phyloP scores from a whole-genome alignment of 1,139 yeast species.

The Wickerhamomyces sp. region DNA sequence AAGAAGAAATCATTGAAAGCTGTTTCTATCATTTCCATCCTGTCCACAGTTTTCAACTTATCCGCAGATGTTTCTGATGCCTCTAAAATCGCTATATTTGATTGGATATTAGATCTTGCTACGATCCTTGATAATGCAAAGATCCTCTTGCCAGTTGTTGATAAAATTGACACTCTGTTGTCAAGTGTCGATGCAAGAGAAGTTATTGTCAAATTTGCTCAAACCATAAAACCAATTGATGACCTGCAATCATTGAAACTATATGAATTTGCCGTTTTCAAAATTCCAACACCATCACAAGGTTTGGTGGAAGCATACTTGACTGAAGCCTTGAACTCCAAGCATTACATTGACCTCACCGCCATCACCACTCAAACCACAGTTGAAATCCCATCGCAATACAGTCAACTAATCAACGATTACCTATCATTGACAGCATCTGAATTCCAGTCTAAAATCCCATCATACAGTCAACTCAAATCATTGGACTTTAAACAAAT shows the following conservation, averaged over 20 bases:
- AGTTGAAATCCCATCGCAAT: constrained; percentile 10
- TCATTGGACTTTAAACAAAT: constrained; percentile 11
- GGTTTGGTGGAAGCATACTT: constrained; percentile 9
- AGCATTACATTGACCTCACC: constrained; percentile 14
- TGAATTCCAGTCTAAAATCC: constrained; percentile 11
- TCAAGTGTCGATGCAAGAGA: constrained; percentile 5
- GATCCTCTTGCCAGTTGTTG: constrained; percentile 13
- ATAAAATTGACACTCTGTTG: constrained; percentile 1
- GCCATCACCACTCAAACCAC: constrained; percentile 5
- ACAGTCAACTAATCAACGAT: constrained; percentile 7
- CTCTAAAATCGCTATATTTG: constrained; percentile 9
- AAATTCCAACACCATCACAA: constrained; percentile 8
- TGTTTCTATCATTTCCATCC: constrained; percentile 11
- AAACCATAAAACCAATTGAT: constrained; percentile 6
- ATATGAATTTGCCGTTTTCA: constrained; percentile 4
- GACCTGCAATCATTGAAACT: constrained; percentile 8
- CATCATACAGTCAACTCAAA: constrained; percentile 3
- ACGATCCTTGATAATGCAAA: constrained; percentile 11
- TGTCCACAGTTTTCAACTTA: constrained; percentile 16
- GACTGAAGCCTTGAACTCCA: constrained; percentile 15
- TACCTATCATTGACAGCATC: constrained; percentile 13
- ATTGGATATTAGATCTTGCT: constrained; percentile 13
- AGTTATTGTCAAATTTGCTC: constrained; percentile 7
- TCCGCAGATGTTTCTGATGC: constrained; percentile 2
- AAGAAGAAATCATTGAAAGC: constrained; percentile 17